phyloP scores from a whole-genome alignment of 305 asterid genomes.

The Coffea humblotiana region DNA sequence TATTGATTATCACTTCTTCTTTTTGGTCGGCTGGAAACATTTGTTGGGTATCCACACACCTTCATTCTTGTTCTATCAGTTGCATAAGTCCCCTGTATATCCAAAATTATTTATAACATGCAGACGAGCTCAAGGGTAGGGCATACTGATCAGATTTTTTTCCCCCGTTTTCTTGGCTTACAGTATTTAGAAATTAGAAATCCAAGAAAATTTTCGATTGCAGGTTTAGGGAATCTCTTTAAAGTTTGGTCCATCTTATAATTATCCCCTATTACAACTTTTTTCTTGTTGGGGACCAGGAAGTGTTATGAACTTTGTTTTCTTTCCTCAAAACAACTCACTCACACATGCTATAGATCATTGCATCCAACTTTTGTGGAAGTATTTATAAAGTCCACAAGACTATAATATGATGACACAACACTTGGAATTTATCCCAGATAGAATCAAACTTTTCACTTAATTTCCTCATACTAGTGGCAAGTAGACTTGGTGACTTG shows the following conservation, averaged over 20 bases:
- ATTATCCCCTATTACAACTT: neutral
- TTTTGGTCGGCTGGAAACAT: conserved; percentile 14
- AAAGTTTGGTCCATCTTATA: neutral
- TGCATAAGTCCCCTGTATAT: neutral
- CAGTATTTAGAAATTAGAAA: neutral
- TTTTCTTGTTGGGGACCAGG: neutral
- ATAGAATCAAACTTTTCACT: neutral
- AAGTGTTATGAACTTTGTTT: neutral
- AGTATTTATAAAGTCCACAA: neutral
- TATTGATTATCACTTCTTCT: conserved; percentile 2
- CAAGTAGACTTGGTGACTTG: too few species aligned
- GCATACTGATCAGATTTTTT: neutral
- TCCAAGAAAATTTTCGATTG: neutral
- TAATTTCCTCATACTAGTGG: too few species aligned
- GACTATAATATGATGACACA: neutral
- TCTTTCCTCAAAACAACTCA: too few species aligned
- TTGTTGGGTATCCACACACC: neutral
- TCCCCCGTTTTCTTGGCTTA: neutral
- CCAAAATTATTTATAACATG: neutral
- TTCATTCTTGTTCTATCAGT: neutral
- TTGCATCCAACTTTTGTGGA: neutral
- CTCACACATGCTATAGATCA: neutral
- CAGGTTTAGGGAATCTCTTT: neutral
- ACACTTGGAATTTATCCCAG: neutral
- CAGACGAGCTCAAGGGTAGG: neutral